Evolutionary conservation across 176 grass and related monocot genomes (phyloP), one percentile per base, ranked within the genome.

Genomic region (Eleusine indica): DNA sequence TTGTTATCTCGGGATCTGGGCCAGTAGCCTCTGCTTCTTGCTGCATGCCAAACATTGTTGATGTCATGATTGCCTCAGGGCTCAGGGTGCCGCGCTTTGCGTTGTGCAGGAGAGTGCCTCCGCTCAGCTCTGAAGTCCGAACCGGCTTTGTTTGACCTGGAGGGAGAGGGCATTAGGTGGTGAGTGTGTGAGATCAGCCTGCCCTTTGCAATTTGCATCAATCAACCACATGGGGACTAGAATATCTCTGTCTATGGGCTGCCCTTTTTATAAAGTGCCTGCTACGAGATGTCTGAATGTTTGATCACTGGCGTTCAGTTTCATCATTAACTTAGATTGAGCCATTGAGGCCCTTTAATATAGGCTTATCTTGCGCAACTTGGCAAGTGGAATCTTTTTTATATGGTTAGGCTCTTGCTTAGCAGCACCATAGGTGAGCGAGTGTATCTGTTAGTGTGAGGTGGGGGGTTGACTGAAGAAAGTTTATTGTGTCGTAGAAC

Each of bases 1-100:
- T 71, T 80, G 70, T 87, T 75, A 80, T 80, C 43, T 90, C n/a
- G 80, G 89, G 70, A 84, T 91, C 80, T n/a, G 54, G 68, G 86
- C 73, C 76, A 72, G 62, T 58, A 57, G 77, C 21, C 19, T 35
- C 32, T 13, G 40, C n/a, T 28, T 14, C 63, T 37, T 37, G 74
- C 60, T 71, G 80, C 58, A 80, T 85, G 51, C 70, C 70, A 35
- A 35, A 39, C 68, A 75, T 64, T 83, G 80, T 74, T 75, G 69
- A 68, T 82, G 44, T 16, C 80, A 76, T 90, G 58, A 58, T 70
- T 65, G 78, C 58, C 57, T 68, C 22, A 38, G 49, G 44, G 49
- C 49, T 52, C 49, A 11, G 73, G 28, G 76, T 62, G 7, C 18
- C 29, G 43, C 32, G 18, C 15, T 15, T 46, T 54, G 32, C 49